Evolutionary conservation across 768 basidiomycete genomes (phyloP), one percentile per base, ranked within the genome.

Genomic region (Rhodotorula taiwanensis): DNA sequence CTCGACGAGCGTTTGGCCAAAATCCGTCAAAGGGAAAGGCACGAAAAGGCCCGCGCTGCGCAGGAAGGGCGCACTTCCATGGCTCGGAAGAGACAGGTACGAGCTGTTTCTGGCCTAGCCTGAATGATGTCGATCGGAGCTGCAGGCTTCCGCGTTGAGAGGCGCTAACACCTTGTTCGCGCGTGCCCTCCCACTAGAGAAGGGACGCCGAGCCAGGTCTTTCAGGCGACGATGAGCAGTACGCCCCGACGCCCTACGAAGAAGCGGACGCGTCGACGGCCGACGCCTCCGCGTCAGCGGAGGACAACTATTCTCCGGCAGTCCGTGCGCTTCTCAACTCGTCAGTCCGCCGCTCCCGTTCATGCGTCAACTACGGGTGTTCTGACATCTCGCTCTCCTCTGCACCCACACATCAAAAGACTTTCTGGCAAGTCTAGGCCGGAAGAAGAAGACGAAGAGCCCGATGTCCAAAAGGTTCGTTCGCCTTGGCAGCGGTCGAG

Each of bases 241-340:
- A 87, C 74, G 80, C 93, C 18, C 91, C 90, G 0, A 84, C 87
- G 3, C 80, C 64, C 1, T 66, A 69, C 33, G 23, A 47, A 10
- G 55, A 64, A 5, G 43, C 33, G 30, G 14, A 45, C 2, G 30
- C 20, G 21, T 25, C 1, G 1, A 11, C 33, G 5, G 13, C 31
- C 18, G 27, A 33, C 2, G 23, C 20, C 1, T 36, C 36, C 5
- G 62, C 30, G 4, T 14, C 31, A 4, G 76, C 77, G 47, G 76
- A 76, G 62, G 80, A 78, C 76, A 85, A 88, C 69, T 79, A 92
- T 9, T 87, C 87, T 10, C 84, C 86, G 4, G 87, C 83, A 45
- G 84, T 94, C 10, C 81, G 83, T 31, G 88, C 83, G 1, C 78
- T 94, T 16, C 86, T 94, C 85, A 80, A 79, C 53, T 86, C 84